Conservation (phyloP, 2,329 filamentous ascomycete species). For the Aureobasidium mangrovei region DNA sequence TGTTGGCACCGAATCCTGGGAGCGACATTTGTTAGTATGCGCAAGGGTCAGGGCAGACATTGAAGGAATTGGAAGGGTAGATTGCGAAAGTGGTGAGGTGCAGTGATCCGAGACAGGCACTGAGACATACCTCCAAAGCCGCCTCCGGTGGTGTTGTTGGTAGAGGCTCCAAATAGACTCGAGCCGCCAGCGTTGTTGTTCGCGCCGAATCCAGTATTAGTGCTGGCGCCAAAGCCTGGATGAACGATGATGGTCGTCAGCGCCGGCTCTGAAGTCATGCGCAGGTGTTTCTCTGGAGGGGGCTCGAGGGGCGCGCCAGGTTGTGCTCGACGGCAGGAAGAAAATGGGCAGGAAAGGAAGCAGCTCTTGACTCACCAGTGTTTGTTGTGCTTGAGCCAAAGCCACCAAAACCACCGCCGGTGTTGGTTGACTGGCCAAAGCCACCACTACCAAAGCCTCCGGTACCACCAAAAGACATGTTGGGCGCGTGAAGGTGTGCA, state of each 20-base stretch:
- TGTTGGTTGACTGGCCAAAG: conserved; percentile 39
- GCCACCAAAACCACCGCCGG: conserved; percentile 48
- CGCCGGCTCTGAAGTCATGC: conserved; percentile 3
- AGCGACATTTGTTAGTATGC: background rate
- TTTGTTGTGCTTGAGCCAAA: conserved; percentile 29
- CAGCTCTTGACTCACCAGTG: conserved; percentile 20
- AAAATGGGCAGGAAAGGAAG: background rate
- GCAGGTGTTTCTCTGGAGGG: background rate
- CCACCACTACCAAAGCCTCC: conserved; percentile 57
- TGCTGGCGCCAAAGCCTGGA: conserved; percentile 18
- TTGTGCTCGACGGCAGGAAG: background rate
- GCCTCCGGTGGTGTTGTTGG: conserved; percentile 25
- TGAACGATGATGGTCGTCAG: conserved; percentile 3
- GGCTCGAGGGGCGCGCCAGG: background rate
- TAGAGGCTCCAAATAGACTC: conserved; percentile 29
- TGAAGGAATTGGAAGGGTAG: background rate
- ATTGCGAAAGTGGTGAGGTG: background rate
- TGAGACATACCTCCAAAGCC: conserved; percentile 16
- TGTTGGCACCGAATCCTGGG: conserved; percentile 18
- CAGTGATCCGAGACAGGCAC: background rate
- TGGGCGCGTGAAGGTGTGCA: background rate
- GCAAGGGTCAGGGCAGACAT: background rate
- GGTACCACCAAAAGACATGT: conserved; percentile 16
- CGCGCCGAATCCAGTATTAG: conserved; percentile 18
- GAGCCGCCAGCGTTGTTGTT: conserved; percentile 22